Base-by-base conservation (phyloP, 257 asterid genomes). In the Solanum gracilifrons region DNA sequence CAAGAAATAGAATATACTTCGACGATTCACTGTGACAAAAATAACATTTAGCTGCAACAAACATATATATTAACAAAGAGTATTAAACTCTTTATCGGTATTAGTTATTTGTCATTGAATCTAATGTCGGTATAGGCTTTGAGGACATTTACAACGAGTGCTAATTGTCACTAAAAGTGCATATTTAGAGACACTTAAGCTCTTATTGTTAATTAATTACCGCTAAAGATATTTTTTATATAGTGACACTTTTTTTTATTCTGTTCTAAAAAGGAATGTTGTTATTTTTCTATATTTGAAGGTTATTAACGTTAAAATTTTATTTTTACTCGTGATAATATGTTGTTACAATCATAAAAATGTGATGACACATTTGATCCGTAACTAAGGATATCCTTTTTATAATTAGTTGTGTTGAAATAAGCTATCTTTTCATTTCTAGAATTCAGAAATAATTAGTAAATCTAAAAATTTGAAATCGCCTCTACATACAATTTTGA, bases 71-170 rank as follows among this genome's bases (percentile, higher is more conserved):
- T 48, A 48, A 5, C 9, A 51, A 6, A 51, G n/a, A 16, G 62
- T 16, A 1, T 1, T 51, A 51, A 51, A 51, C 0, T 0, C 0
- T 51, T 16, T 51, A 1, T 1, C 2, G 23, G 1, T 1, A 51
- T 1, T 6, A 1, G 10, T 51, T 51, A 2, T 0, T 51, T 51
- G 1, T 51, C 0, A 51, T 51, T 16, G 23, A 51, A 51, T 51
- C 2, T 2, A 51, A 6, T 51, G 0, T 18, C 10, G 2, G 0
- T 51, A 18, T 18, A 51, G 4, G n/a, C 4, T 51, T 13, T 51
- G 0, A 0, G n/a, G 21, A 51, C 9, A 51, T 51, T 51, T 51
- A 51, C 0, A 51, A 51, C 0, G 23, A 16, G 4, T 51, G 4
- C 1, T 51, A 51, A 51, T 51, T 51, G 4, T 3, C 1, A 0